Evolutionary conservation across 2,329 filamentous ascomycete genomes (phyloP).

Genomic region (Fusarium tupiense): DNA sequence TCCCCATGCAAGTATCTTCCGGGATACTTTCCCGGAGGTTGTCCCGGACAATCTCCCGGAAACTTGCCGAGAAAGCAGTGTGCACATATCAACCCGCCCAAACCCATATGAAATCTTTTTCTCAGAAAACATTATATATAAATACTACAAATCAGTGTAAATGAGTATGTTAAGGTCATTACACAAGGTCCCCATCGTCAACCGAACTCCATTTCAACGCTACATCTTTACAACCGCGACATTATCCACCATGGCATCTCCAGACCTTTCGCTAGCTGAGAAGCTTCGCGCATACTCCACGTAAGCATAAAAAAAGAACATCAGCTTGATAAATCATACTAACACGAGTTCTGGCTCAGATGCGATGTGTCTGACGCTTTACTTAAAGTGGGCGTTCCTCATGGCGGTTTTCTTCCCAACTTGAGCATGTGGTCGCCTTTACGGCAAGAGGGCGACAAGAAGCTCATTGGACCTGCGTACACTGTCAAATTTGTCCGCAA

Average conservation of each 20-base stretch:
- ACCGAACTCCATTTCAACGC: background rate
- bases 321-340: too few relatives aligned
- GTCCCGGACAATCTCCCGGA: background rate
- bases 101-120: background rate
- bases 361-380: background rate
- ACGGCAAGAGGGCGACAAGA: background rate
- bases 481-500: background rate
- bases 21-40: background rate
- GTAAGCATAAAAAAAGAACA: too few relatives aligned
- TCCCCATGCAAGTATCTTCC: fast-evolving
- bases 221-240: background rate
- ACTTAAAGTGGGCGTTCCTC: background rate
- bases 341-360: background rate
- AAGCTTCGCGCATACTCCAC: background rate
- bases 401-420: background rate
- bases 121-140: fast-evolving
- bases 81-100: fast-evolving
- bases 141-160: fast-evolving
- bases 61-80: background rate
- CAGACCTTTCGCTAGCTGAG: background rate
- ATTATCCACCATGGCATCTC: background rate
- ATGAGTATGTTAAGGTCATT: fast-evolving
- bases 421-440: background rate
- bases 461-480: background rate
- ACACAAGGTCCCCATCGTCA: background rate